Conservation (phyloP, 495 filamentous ascomycete species). For the Podospora pseudopauciseta region DNA sequence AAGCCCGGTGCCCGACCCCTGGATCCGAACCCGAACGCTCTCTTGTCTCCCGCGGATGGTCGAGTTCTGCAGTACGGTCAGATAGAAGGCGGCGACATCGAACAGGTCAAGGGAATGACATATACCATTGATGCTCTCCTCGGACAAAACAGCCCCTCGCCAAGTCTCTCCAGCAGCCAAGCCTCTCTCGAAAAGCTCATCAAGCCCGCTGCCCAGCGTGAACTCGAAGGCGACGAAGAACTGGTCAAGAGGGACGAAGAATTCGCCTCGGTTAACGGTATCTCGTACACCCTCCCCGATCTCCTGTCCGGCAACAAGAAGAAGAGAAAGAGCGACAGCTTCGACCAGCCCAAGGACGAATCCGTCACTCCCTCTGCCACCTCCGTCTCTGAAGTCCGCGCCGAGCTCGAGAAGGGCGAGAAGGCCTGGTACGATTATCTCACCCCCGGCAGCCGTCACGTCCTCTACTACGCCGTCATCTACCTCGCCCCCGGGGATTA, state of each 20-base stretch:
- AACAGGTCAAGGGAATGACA: slow-evolving; percentile 98
- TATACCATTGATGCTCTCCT: slow-evolving; percentile 93
- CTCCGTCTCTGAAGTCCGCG: slow-evolving; percentile 76
- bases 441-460: slow-evolving; percentile 52
- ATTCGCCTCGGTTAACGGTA: slow-evolving; percentile 94
- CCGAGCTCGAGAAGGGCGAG: slow-evolving; percentile 73
- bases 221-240: slow-evolving; percentile 50
- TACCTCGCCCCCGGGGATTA: slow-evolving; percentile 99
- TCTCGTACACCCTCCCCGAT: slow-evolving; percentile 88
- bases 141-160: slow-evolving; percentile 55
- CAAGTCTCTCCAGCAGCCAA: slow-evolving; percentile 36
- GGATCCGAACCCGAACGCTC: slow-evolving; percentile 70
- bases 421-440: slow-evolving; percentile 73
- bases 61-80: slow-evolving; percentile 85
- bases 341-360: slow-evolving; percentile 41
- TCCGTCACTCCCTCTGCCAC: slow-evolving; percentile 54
- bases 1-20: slow-evolving; percentile 88
- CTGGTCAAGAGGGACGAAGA: slow-evolving; percentile 76
- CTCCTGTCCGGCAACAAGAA: slow-evolving; percentile 71
- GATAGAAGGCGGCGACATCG: slow-evolving; percentile 90
- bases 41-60: slow-evolving; percentile 87
- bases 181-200: slow-evolving; percentile 20
- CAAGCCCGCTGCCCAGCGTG: slow-evolving; percentile 12
- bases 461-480: slow-evolving; percentile 91
- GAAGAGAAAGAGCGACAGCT: slow-evolving; percentile 23